Percentiles rank a stretch among this genome's conserved stretches.
These are phyloP conservation scores for Phyllostachys edulis DNA, from an alignment of 176 grass and related monocot genomes.

Conservation along the genomic window DNA sequence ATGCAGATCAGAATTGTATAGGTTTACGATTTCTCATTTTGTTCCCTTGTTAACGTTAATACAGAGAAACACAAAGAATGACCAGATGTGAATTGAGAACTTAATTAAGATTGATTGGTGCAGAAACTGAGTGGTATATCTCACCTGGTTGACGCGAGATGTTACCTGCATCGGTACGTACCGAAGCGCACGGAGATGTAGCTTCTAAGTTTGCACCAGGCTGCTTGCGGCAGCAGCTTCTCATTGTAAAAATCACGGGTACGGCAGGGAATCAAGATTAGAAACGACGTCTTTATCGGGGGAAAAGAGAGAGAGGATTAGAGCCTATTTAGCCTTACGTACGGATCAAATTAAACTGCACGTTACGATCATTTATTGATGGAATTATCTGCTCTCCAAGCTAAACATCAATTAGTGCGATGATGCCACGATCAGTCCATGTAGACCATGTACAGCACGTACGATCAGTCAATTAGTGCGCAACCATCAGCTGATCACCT, in stretches of 20 bases:
- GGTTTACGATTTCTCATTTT: neutral
- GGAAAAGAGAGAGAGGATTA: no score
- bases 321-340: neutral
- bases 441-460: no score
- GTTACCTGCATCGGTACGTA: constrained; percentile 22
- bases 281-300: neutral
- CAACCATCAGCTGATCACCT: no score
- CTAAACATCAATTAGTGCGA: no score
- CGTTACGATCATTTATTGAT: neutral
- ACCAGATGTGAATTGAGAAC: neutral
- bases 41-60: no score
- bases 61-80: neutral
- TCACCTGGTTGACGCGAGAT: constrained; percentile 28
- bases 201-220: constrained; percentile 40
- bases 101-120: neutral
- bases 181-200: constrained; percentile 18
- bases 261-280: neutral
- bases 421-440: no score
- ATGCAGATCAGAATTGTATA: no score
- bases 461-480: no score
- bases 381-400: no score
- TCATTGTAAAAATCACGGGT: neutral
- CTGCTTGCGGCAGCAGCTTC: no score
- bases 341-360: neutral
- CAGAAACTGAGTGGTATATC: constrained; percentile 7